Evolutionary conservation across 257 asterid species (phyloP).

Genomic region (Marsdenia floribunda): DNA sequence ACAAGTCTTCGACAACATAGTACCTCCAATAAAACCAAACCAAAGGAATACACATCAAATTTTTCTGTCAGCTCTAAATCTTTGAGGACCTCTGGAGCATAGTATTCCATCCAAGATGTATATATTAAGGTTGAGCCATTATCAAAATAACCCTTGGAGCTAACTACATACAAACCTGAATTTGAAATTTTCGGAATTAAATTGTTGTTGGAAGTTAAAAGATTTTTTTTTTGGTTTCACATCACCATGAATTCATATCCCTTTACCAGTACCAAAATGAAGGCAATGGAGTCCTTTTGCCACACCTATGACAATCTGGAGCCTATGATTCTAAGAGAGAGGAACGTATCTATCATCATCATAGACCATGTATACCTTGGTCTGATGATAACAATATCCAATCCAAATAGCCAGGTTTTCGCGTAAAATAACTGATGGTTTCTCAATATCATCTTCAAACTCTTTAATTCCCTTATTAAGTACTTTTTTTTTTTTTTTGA

Average conservation of each 20-base stretch:
- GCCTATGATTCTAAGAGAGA: slow-evolving; percentile 8
- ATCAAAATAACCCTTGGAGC: background rate
- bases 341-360: too few relatives aligned
- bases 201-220: too few relatives aligned
- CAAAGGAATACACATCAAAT: background rate
- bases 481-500: background rate
- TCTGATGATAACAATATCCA: slow-evolving; percentile 3
- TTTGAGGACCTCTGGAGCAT: background rate
- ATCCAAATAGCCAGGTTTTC: background rate
- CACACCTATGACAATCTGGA: slow-evolving; percentile 7
- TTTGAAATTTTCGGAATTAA: background rate
- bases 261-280: too few relatives aligned
- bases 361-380: background rate
- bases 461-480: background rate
- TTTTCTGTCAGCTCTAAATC: background rate
- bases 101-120: background rate
- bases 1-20: background rate
- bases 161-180: background rate
- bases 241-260: too few relatives aligned
- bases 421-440: background rate
- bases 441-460: slow-evolving; percentile 6
- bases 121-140: background rate
- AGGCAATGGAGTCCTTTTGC: slow-evolving; percentile 5
- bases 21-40: slow-evolving; percentile 14
- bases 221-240: too few relatives aligned